A percentile compares a stretch with the other conserved stretches of the same genome.
Conservation (phyloP, 2,329 filamentous ascomycete genomes). For the Aspergillus proliferans region DNA sequence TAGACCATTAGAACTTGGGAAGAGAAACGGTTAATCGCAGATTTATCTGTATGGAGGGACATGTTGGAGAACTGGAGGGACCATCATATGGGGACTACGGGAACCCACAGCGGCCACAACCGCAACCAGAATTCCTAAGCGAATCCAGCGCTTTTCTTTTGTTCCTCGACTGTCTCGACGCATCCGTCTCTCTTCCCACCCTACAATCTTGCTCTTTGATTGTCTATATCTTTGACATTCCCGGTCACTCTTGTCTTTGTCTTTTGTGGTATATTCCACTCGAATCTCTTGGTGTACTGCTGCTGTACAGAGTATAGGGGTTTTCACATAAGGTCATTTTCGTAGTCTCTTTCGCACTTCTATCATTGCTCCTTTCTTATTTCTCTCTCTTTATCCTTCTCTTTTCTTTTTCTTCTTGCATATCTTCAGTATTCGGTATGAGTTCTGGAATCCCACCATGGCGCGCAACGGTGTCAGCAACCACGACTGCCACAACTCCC, state of each 20-base stretch:
- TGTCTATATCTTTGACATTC: background rate
- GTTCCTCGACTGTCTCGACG: background rate
- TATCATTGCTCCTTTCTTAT: conserved; percentile 3
- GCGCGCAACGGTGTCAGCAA: conserved; percentile 28
- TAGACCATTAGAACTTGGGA: conserved; percentile 6
- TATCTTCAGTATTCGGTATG: conserved; percentile 23
- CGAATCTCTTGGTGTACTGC: background rate
- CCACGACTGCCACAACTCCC: conserved; percentile 21
- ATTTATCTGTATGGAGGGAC: background rate
- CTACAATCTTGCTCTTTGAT: background rate
- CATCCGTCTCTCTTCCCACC: background rate
- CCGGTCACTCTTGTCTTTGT: background rate
- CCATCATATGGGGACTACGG: background rate
- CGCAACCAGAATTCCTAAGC: background rate
- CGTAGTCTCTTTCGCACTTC: conserved; percentile 8
- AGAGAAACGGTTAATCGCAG: conserved; percentile 4
- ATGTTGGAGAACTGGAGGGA: background rate
- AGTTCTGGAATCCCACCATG: conserved; percentile 36
- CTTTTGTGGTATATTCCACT: conserved; percentile 2
- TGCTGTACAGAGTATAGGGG: background rate
- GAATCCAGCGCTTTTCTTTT: background rate
- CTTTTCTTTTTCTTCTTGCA: conserved; percentile 11
- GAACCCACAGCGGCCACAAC: background rate
- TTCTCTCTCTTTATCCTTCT: conserved; percentile 10
- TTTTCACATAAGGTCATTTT: background rate